Evolutionary conservation across 176 grass and related monocot genomes (phyloP).

Genomic region (Tillandsia leiboldiana): DNA sequence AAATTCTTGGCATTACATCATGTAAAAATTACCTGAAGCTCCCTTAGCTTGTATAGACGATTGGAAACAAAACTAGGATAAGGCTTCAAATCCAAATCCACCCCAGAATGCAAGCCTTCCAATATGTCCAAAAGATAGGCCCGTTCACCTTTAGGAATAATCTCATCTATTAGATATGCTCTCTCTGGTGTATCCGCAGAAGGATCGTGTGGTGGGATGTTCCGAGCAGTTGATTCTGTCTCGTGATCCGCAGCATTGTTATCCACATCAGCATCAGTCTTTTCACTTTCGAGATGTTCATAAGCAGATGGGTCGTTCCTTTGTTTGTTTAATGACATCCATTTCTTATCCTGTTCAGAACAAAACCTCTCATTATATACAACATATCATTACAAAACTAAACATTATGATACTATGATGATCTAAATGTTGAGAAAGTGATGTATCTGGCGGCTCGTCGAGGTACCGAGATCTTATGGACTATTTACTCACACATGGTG

Average conservation of each 20-base stretch:
- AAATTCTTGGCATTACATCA: neutral
- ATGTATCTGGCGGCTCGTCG: neutral
- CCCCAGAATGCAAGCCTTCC: conserved; percentile 26
- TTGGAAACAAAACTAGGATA: conserved; percentile 86
- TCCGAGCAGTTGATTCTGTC: conserved; percentile 26
- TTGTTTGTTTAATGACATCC: conserved; percentile 44
- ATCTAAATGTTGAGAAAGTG: neutral
- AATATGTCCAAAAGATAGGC: conserved; percentile 60
- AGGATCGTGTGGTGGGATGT: conserved; percentile 81
- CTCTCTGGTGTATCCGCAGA: conserved; percentile 56
- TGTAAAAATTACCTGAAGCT: conserved; percentile 44
- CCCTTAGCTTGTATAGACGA: conserved; percentile 46
- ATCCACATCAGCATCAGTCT: conserved; percentile 1
- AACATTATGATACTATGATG: neutral
- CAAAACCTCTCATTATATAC: conserved; percentile 2
- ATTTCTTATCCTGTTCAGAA: conserved; percentile 57
- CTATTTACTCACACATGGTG: neutral
- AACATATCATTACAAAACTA: neutral
- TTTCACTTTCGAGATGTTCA: conserved; percentile 32
- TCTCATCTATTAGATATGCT: conserved; percentile 63
- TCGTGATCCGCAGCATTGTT: conserved; percentile 23
- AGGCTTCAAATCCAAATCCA: conserved; percentile 36
- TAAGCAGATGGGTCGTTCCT: conserved; percentile 46
- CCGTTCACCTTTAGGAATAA: conserved; percentile 61
- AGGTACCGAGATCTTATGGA: neutral